phyloP scores from a whole-genome alignment of 2,329 filamentous ascomycete genomes.

The Talaromyces sp. region DNA sequence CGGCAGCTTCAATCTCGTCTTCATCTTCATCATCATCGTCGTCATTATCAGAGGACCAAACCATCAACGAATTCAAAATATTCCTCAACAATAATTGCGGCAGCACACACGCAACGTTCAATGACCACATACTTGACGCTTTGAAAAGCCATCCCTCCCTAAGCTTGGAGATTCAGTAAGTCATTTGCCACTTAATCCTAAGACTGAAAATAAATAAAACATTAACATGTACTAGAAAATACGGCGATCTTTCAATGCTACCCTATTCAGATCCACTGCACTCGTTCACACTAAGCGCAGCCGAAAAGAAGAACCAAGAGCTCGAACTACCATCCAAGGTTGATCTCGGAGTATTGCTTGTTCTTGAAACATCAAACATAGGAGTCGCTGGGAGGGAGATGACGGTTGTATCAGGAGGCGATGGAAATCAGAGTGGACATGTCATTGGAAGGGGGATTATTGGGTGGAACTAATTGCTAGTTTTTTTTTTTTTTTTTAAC shows the following conservation, averaged over 20 bases:
- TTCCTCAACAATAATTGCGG: conserved; percentile 25
- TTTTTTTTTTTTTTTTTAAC: neutral
- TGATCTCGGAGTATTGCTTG: conserved; percentile 28
- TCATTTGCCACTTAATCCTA: neutral
- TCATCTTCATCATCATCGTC: neutral
- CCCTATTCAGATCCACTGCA: conserved; percentile 19
- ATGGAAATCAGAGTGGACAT: neutral
- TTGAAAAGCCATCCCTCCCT: conserved; percentile 19
- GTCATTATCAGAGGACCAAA: neutral
- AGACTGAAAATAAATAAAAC: neutral
- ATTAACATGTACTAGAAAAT: conserved; percentile 15
- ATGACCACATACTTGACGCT: conserved; percentile 16
- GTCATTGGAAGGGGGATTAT: conserved; percentile 28
- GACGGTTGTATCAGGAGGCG: conserved; percentile 21
- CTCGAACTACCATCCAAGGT: conserved; percentile 25
- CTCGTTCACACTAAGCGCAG: conserved; percentile 19
- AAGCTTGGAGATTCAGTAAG: conserved; percentile 31
- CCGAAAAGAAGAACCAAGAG: conserved; percentile 15
- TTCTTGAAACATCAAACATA: conserved; percentile 29
- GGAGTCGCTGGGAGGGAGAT: conserved; percentile 32
- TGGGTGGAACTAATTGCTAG: conserved; percentile 26
- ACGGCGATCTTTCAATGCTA: conserved; percentile 22
- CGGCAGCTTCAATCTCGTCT: neutral
- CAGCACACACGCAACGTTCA: conserved; percentile 22
- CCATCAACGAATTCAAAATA: conserved; percentile 16